These are phyloP conservation scores for Cladosporium sp. DNA, from an alignment of 2,329 filamentous ascomycete genomes.

Conservation along the genomic window DNA sequence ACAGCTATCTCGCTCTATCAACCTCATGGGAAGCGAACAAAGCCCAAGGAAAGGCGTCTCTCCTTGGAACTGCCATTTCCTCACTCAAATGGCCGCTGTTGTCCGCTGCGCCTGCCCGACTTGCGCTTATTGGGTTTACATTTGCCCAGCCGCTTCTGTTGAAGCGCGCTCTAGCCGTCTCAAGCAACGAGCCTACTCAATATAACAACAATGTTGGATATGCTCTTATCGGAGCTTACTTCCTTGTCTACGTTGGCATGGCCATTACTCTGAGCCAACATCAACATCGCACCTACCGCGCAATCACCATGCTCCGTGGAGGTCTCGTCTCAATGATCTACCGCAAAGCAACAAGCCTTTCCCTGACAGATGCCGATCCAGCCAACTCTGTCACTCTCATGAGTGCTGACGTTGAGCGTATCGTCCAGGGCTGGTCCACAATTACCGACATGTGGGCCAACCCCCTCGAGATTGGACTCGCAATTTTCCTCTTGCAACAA, in stretches of 20 bases:
- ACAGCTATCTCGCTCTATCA: conserved; percentile 9
- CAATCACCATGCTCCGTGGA: conserved; percentile 26
- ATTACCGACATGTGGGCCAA: conserved; percentile 26
- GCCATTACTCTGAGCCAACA: conserved; percentile 24
- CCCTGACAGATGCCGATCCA: conserved; percentile 20
- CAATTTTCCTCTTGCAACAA: conserved; percentile 24
- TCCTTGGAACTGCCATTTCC: conserved; percentile 32
- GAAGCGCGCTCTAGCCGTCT: conserved; percentile 35
- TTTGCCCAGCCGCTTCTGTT: conserved; percentile 41
- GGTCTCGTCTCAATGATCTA: conserved; percentile 24
- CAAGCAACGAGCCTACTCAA: conserved; percentile 20
- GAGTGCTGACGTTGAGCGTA: conserved; percentile 25
- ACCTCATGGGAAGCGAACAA: conserved; percentile 21
- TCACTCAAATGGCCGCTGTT: conserved; percentile 32
- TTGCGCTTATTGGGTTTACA: conserved; percentile 39
- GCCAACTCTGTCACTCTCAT: conserved; percentile 24
- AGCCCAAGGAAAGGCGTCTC: conserved; percentile 22
- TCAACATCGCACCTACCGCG: conserved; percentile 16
- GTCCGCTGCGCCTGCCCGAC: conserved; percentile 37
- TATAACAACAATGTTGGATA: conserved; percentile 25
- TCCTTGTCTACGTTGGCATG: conserved; percentile 35
- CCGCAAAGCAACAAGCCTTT: conserved; percentile 18
- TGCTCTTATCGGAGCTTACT: conserved; percentile 36
- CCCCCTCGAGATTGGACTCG: conserved; percentile 27
- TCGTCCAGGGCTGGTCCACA: conserved; percentile 21